Evolutionary conservation across 306 rosid species (phyloP).

Genomic region (Medicago ruthenica): DNA sequence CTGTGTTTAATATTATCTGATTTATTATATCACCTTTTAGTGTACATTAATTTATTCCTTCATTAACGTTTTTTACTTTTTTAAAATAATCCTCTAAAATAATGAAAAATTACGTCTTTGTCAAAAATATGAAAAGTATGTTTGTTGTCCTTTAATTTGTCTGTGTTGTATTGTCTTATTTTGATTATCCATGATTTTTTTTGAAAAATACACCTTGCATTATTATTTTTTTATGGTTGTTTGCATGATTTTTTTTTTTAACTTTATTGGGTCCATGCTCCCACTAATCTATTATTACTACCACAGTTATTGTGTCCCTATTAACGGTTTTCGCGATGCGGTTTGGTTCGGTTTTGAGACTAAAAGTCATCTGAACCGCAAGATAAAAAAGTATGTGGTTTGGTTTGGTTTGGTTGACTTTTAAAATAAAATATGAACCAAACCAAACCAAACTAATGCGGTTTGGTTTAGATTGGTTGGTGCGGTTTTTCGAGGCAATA

Average conservation of each 20-base stretch:
- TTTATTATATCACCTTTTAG: no score
- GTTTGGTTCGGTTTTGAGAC: no score
- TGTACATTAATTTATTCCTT: background rate
- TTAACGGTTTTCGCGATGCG: no score
- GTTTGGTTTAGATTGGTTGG: no score
- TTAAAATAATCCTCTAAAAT: background rate
- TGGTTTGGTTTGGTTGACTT: no score
- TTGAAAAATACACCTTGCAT: background rate
- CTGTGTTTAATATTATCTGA: constrained; percentile 35
- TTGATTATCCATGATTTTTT: background rate
- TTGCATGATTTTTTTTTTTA: no score
- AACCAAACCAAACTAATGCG: no score
- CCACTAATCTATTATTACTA: constrained; percentile 9
- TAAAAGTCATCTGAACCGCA: no score
- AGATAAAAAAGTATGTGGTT: no score
- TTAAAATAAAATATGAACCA: no score
- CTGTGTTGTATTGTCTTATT: background rate
- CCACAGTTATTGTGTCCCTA: constrained; percentile 39
- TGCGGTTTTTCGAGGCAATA: no score
- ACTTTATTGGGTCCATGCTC: background rate
- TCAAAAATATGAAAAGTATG: background rate
- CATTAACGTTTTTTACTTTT: background rate
- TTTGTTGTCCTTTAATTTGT: constrained; percentile 39
- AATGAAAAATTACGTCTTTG: background rate
- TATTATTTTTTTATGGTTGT: no score